Evolutionary conservation across 805 yeast genomes (phyloP).

Genomic region (Candida nemodendra): DNA sequence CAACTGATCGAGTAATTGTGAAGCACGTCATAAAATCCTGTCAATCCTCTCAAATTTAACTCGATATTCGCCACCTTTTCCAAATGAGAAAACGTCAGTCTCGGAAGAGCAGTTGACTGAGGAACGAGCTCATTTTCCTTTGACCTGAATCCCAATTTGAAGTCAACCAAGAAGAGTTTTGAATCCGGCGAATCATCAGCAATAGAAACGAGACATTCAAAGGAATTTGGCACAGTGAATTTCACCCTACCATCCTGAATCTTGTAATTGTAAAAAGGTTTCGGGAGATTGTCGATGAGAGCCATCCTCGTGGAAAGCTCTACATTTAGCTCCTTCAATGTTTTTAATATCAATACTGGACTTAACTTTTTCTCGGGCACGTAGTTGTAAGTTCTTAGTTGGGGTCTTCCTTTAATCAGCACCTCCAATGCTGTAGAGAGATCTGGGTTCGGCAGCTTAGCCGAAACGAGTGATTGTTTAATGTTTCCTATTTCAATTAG

Average conservation of each 20-base stretch:
- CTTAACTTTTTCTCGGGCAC: constrained; percentile 50
- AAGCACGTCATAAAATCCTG: constrained; percentile 54
- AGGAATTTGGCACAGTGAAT: constrained; percentile 61
- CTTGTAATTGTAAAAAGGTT: constrained; percentile 57
- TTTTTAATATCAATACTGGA: constrained; percentile 54
- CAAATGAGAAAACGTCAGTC: constrained; percentile 38
- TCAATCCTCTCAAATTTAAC: constrained; percentile 44
- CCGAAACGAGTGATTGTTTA: constrained; percentile 73
- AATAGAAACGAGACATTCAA: constrained; percentile 76
- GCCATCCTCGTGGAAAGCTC: constrained; percentile 76
- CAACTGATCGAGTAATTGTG: constrained; percentile 61
- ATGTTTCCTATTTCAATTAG: constrained; percentile 67
- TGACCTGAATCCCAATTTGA: constrained; percentile 58
- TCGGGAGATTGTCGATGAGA: constrained; percentile 59
- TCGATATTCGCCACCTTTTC: constrained; percentile 57
- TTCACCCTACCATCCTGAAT: constrained; percentile 76
- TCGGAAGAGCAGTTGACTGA: constrained; percentile 30
- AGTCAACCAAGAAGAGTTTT: constrained; percentile 77
- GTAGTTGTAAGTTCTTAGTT: constrained; percentile 61
- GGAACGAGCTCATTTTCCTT: constrained; percentile 32
- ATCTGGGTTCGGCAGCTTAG: constrained; percentile 92
- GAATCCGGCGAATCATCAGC: constrained; percentile 55
- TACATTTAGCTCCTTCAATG: constrained; percentile 68
- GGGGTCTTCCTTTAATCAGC: constrained; percentile 72
- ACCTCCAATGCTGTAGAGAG: constrained; percentile 85